A percentile compares a stretch with the other conserved stretches of the same genome.
phyloP scores from a whole-genome alignment of 106 monocot genomes.

The Dendrobium chrysotoxum region DNA sequence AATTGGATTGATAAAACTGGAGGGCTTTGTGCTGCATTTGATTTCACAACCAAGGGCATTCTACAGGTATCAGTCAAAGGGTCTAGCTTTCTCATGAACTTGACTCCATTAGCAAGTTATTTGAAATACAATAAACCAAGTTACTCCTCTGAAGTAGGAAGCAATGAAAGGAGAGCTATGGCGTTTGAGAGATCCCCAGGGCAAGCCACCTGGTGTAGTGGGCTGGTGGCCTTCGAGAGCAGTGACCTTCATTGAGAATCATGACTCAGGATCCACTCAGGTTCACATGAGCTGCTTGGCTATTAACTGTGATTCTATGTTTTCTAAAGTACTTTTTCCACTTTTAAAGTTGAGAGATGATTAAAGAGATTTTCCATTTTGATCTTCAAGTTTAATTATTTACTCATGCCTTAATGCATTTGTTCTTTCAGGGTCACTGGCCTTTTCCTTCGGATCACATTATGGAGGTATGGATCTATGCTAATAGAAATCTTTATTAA shows the following conservation, averaged over 20 bases:
- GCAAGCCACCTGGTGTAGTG: conserved; percentile 78
- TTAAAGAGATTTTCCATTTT: not conserved
- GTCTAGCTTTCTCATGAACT: not conserved
- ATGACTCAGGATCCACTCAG: conserved; percentile 91
- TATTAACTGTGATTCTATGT: not conserved
- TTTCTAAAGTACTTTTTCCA: not conserved
- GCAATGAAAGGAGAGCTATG: conserved; percentile 78
- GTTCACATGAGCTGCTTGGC: conserved; percentile 17
- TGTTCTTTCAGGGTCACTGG: conserved; percentile 70
- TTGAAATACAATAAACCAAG: not conserved
- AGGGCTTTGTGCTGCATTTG: conserved; percentile 75
- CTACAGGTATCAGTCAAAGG: conserved; percentile 51
- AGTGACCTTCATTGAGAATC: conserved; percentile 84
- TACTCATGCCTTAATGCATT: not conserved
- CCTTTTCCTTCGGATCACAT: conserved; percentile 71
- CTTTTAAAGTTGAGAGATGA: not conserved
- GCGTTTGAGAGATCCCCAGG: conserved; percentile 65
- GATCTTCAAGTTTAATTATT: not conserved
- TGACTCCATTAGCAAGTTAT: not conserved
- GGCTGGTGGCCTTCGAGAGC: conserved; percentile 94
- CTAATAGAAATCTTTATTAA: not conserved
- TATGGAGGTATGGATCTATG: conserved; percentile 51
- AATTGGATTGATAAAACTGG: conserved; percentile 78
- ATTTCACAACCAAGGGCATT: conserved; percentile 92
- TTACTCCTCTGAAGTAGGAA: conserved; percentile 36